These are phyloP conservation scores for Claviceps pusilla DNA, from an alignment of 2,329 filamentous ascomycete species.

Conservation along the genomic window DNA sequence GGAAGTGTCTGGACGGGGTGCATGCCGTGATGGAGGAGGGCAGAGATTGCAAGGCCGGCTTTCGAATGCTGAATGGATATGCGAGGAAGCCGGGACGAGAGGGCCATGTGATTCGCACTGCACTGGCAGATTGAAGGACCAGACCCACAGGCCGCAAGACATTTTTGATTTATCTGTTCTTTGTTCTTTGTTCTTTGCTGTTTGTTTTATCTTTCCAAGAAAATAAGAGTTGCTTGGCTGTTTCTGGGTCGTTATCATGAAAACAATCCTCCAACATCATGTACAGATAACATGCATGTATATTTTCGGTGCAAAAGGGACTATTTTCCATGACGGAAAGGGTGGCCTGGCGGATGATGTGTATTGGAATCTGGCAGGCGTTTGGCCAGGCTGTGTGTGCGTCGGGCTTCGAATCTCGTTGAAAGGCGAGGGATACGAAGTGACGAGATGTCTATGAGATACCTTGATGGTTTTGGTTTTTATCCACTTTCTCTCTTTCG, in stretches of 20 bases:
- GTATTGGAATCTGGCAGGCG: neutral
- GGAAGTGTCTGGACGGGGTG: constrained; percentile 44
- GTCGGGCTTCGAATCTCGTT: neutral
- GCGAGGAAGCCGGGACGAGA: constrained; percentile 42
- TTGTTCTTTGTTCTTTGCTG: too few relatives aligned
- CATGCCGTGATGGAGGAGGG: constrained; percentile 50
- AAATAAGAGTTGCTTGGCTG: too few relatives aligned
- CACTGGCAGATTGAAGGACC: constrained; percentile 9
- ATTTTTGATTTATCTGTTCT: too few relatives aligned
- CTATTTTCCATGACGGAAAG: too few relatives aligned
- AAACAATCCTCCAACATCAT: neutral
- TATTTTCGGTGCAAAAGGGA: too few relatives aligned
- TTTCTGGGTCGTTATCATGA: too few relatives aligned
- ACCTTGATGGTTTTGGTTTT: neutral
- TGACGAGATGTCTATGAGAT: neutral
- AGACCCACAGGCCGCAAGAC: neutral
- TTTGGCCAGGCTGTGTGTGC: neutral
- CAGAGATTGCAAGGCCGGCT: constrained; percentile 40
- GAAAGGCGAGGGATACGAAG: neutral
- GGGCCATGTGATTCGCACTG: constrained; percentile 24
- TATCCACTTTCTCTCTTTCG: neutral
- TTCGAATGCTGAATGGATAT: constrained; percentile 47
- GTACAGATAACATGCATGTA: neutral
- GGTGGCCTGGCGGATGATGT: neutral
- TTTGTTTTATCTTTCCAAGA: too few relatives aligned